Percentiles rank a stretch among this genome's conserved stretches.
Conservation (phyloP, 345 rosid genomes). For the Populus tremula region DNA sequence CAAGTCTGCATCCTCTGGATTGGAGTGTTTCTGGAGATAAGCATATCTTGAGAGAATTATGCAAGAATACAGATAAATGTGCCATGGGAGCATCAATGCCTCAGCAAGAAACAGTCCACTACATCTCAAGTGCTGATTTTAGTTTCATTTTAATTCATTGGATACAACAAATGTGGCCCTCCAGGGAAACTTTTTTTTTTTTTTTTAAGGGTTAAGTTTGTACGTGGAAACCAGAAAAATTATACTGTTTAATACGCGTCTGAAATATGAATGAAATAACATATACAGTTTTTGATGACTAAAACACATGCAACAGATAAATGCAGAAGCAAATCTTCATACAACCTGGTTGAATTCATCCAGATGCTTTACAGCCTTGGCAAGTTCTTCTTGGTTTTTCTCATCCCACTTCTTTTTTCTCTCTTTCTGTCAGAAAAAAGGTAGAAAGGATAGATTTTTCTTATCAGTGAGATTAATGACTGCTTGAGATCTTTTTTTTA, state of each 20-base stretch:
- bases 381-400: slow-evolving; percentile 79
- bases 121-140: slow-evolving; percentile 7
- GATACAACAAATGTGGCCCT: background rate
- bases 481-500: background rate
- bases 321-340: slow-evolving; percentile 19
- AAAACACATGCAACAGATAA: background rate
- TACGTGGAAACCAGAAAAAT: background rate
- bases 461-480: background rate
- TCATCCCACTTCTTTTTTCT: slow-evolving; percentile 88
- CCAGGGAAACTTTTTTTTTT: background rate
- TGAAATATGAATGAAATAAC: background rate
- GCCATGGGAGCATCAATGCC: background rate
- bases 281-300: background rate
- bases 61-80: slow-evolving; percentile 3
- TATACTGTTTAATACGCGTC: background rate
- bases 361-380: slow-evolving; percentile 68
- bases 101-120: background rate
- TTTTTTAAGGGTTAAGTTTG: background rate
- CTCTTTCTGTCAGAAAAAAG: slow-evolving; percentile 51
- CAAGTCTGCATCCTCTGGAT: slow-evolving; percentile 60
- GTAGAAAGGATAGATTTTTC: background rate
- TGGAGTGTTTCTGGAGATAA: slow-evolving; percentile 64
- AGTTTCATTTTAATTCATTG: background rate
- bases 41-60: slow-evolving; percentile 21
- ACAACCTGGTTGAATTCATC: slow-evolving; percentile 79